phyloP scores from a whole-genome alignment of 345 rosid genomes.

The Eutrema japonicum region DNA sequence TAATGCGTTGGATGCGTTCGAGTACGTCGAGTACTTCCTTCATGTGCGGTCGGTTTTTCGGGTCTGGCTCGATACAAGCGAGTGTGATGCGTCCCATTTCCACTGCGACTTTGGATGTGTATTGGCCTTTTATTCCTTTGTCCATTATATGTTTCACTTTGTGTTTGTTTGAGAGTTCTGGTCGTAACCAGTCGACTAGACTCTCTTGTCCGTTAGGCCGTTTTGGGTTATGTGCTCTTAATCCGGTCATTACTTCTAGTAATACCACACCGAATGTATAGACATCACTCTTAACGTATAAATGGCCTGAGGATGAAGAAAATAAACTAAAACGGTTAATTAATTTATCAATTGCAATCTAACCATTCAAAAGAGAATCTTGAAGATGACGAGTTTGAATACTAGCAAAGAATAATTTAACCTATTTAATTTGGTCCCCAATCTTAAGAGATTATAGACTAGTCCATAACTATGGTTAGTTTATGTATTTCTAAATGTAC shows the following conservation, averaged over 20 bases:
- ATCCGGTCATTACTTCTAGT: slow-evolving; percentile 73
- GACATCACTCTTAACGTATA: slow-evolving; percentile 79
- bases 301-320: slow-evolving; percentile 57
- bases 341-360: not conserved
- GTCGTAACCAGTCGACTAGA: slow-evolving; percentile 63
- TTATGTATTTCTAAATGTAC: slow-evolving; percentile 32
- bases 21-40: slow-evolving; percentile 53
- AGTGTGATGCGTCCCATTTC: slow-evolving; percentile 53
- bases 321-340: not conserved
- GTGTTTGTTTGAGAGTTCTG: slow-evolving; percentile 48
- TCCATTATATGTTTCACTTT: slow-evolving; percentile 66
- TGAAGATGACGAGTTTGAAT: too few relatives aligned
- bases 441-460: not conserved
- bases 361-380: not conserved
- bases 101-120: slow-evolving; percentile 52
- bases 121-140: slow-evolving; percentile 54
- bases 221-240: slow-evolving; percentile 51
- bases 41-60: slow-evolving; percentile 71
- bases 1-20: slow-evolving; percentile 18
- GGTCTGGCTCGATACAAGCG: slow-evolving; percentile 59
- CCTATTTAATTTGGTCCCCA: not conserved
- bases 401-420: not conserved
- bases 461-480: not conserved
- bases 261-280: slow-evolving; percentile 80
- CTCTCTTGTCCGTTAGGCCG: slow-evolving; percentile 54